These are phyloP conservation scores for Exophiala xenobiotica DNA, from an alignment of 2,329 filamentous ascomycete species.

Conservation along the genomic window DNA sequence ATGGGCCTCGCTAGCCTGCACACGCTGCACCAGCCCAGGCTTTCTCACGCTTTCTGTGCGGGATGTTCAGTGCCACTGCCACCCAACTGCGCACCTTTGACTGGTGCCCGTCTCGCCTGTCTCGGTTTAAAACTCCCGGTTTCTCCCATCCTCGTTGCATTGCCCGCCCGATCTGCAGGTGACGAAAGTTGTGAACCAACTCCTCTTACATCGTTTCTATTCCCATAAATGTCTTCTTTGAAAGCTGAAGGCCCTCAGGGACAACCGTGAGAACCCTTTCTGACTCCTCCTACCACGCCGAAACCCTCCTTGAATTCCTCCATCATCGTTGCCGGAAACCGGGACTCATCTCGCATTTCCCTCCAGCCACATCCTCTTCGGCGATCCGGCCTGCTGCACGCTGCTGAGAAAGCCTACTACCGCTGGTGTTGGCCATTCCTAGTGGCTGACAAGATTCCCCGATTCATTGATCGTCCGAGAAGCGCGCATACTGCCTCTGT, in stretches of 20 bases:
- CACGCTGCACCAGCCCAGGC: too few species aligned
- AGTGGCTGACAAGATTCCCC: background rate
- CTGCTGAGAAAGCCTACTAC: background rate
- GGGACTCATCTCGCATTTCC: constrained; percentile 10
- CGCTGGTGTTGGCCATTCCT: background rate
- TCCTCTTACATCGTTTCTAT: constrained; percentile 39
- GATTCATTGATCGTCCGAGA: background rate
- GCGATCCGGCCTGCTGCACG: constrained; percentile 15
- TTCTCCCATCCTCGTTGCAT: constrained; percentile 9
- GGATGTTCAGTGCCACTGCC: too few species aligned
- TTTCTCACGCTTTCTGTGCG: too few species aligned
- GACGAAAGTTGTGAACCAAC: constrained; percentile 41
- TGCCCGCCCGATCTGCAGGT: background rate
- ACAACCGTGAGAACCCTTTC: background rate
- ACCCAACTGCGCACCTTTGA: background rate
- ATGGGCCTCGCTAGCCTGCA: too few species aligned
- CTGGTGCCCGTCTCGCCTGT: background rate
- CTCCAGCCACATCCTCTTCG: constrained; percentile 27
- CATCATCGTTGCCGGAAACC: background rate
- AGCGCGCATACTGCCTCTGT: constrained; percentile 5
- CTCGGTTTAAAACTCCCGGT: constrained; percentile 17
- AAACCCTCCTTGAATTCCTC: background rate
- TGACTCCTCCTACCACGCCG: background rate
- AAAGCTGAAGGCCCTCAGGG: background rate
- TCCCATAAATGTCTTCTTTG: background rate